phyloP scores from a whole-genome alignment of 2,329 filamentous ascomycete genomes.

The Albophoma yamanashiensis region DNA sequence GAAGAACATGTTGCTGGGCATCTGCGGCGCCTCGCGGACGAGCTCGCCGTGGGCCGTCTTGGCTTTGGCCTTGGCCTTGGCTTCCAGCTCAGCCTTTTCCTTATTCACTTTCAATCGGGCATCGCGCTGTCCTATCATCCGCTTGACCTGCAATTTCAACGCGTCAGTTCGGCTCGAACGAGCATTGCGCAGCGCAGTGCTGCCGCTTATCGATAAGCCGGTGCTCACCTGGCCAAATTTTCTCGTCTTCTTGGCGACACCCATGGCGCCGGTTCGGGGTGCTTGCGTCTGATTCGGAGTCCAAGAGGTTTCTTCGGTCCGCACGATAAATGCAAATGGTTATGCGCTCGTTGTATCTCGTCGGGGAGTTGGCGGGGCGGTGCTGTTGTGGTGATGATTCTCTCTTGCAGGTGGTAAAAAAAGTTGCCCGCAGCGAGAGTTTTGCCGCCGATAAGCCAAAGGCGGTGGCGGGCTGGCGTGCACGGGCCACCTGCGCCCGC shows the following conservation, averaged over 20 bases:
- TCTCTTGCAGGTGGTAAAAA: conserved; percentile 2
- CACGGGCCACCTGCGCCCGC: conserved; percentile 14
- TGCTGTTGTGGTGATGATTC: conserved; percentile 1
- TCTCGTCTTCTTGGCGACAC: conserved; percentile 78
- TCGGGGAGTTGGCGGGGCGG: not conserved
- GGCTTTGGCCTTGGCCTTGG: conserved; percentile 46
- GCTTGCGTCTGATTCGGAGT: not conserved
- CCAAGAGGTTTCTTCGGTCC: not conserved
- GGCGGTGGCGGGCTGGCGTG: conserved; percentile 15
- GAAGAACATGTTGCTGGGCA: conserved; percentile 78
- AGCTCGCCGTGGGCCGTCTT: conserved; percentile 46
- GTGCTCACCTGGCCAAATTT: conserved; percentile 65
- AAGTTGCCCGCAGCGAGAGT: conserved; percentile 3
- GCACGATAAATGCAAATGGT: not conserved
- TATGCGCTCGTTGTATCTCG: not conserved
- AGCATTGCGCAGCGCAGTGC: not conserved
- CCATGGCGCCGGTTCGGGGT: conserved; percentile 45
- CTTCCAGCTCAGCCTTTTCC: conserved; percentile 48
- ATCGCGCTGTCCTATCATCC: conserved; percentile 74
- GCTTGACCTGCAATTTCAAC: conserved; percentile 49
- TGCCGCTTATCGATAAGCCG: conserved; percentile 16
- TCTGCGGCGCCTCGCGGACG: conserved; percentile 71
- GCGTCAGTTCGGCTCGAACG: conserved; percentile 4
- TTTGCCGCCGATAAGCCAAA: conserved; percentile 6
- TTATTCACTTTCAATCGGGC: conserved; percentile 74